Evolutionary conservation across 495 filamentous ascomycete genomes (phyloP), one percentile per base, ranked within the genome.

Genomic region (Evernia prunastri): DNA sequence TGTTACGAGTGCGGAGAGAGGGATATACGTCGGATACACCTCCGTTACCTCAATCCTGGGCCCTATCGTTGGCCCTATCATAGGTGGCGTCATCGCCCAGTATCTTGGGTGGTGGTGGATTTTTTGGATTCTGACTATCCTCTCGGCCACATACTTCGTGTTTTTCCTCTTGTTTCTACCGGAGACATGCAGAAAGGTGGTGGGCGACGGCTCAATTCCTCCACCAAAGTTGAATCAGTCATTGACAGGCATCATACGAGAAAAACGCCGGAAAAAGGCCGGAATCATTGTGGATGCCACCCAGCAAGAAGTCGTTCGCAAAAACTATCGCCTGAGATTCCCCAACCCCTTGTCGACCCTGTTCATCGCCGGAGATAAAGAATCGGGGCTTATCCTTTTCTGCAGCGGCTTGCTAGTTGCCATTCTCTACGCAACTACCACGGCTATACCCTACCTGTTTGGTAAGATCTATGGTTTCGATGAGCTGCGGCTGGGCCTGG

Each of bases 271-370:
- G 9, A 69, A 68, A n/a, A 75, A 70, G 54, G 60, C 70, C 12
- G 70, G 70, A 36, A 63, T 70, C 27, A 60, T 58, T 5, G 67
- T 68, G 10, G 63, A 73, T 65, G 12, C 64, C 66, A 33, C 37
- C 27, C 61, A 64, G 37, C 45, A 45, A 31, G 61, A 63, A 53
- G 53, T 54, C 2, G 47, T 71, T 74, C 20, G 70, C 69, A 70
- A 72, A 42, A 77, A 76, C 37, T 80, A 79, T 56, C 85, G 83
- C 69, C 72, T 90, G 25, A 74, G 77, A 5, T 81, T 87, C 39
- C 89, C 89, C 0, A 92, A 92, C 61, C 89, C 90, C 0, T 71
- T 91, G 35, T 79, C 84, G 33, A 86, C 86, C 0, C 75, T 93
- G 2, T 74, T 77, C n/a, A 82, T 91, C 31, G 74, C 89, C 1